Evolutionary conservation across 1,284 basidiomycete species (phyloP).

Genomic region (Marasmius fiardii): DNA sequence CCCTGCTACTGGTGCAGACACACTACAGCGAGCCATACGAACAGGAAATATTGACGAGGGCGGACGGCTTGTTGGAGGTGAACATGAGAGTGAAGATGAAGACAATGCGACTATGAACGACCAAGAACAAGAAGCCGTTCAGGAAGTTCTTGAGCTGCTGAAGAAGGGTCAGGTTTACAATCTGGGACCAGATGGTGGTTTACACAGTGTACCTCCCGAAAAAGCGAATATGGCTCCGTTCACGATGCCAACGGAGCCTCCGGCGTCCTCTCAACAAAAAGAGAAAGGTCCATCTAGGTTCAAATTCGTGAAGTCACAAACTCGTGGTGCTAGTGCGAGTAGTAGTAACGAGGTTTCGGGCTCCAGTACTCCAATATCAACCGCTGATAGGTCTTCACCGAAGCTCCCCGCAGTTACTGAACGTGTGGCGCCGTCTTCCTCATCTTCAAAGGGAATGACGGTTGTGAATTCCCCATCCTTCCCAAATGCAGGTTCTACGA

Average conservation of each 20-base stretch:
- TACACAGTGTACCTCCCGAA: slow-evolving; percentile 22
- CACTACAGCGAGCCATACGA: slow-evolving; percentile 53
- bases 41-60: slow-evolving; percentile 57
- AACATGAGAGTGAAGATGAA: slow-evolving; percentile 57
- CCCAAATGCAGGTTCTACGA: slow-evolving; percentile 19
- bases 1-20: slow-evolving; percentile 47
- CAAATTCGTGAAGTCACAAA: slow-evolving; percentile 26
- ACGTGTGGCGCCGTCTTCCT: slow-evolving; percentile 24
- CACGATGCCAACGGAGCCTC: slow-evolving; percentile 9
- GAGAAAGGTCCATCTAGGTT: slow-evolving; percentile 30
- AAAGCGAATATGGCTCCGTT: slow-evolving; percentile 18
- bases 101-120: slow-evolving; percentile 17
- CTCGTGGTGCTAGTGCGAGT: slow-evolving; percentile 6
- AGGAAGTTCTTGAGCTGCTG: slow-evolving; percentile 55
- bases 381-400: slow-evolving; percentile 24
- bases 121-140: slow-evolving; percentile 40
- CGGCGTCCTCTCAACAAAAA: slow-evolving; percentile 13
- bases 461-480: slow-evolving; percentile 5
- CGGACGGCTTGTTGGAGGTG: slow-evolving; percentile 50
- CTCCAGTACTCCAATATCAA: slow-evolving; percentile 24
- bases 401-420: slow-evolving; percentile 24
- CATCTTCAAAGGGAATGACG: background rate
- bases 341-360: slow-evolving; percentile 12
- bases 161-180: slow-evolving; percentile 58
- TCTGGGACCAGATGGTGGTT: slow-evolving; percentile 41